Evolutionary conservation across 345 rosid genomes (phyloP).

Genomic region (Draba incana): DNA sequence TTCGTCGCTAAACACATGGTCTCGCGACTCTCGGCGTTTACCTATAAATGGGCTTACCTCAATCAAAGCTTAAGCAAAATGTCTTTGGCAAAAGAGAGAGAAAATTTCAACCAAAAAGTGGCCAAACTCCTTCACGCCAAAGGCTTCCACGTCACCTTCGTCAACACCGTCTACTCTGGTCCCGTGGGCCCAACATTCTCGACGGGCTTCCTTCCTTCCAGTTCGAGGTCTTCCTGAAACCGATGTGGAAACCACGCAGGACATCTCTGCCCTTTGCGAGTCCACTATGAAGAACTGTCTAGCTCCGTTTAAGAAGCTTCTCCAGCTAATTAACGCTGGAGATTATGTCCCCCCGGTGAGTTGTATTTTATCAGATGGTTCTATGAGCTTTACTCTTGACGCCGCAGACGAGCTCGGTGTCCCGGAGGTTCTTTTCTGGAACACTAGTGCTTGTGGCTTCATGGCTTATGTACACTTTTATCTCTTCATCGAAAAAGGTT

Average conservation of each 20-base stretch:
- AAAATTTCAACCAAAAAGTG: too few relatives aligned
- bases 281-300: conserved; percentile 26
- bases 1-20: too few relatives aligned
- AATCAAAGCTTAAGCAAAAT: too few relatives aligned
- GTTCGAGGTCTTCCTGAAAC: conserved; percentile 29
- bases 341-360: conserved; percentile 24
- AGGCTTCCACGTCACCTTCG: too few relatives aligned
- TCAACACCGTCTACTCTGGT: conserved; percentile 12
- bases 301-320: conserved; percentile 30
- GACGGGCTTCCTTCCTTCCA: conserved; percentile 18
- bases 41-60: too few relatives aligned
- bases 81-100: too few relatives aligned
- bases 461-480: conserved; percentile 4
- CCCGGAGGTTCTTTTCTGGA: conserved; percentile 28
- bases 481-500: not conserved
- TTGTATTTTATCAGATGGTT: conserved; percentile 26
- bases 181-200: conserved; percentile 3
- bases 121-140: too few relatives aligned
- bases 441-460: conserved; percentile 30
- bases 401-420: conserved; percentile 30
- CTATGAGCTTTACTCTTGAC: conserved; percentile 32
- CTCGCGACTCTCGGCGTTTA: too few relatives aligned
- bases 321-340: not conserved
- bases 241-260: conserved; percentile 5
- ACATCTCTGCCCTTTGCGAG: conserved; percentile 5